Evolutionary conservation across 106 monocot species (phyloP).

Genomic region (Allium fistulosum): DNA sequence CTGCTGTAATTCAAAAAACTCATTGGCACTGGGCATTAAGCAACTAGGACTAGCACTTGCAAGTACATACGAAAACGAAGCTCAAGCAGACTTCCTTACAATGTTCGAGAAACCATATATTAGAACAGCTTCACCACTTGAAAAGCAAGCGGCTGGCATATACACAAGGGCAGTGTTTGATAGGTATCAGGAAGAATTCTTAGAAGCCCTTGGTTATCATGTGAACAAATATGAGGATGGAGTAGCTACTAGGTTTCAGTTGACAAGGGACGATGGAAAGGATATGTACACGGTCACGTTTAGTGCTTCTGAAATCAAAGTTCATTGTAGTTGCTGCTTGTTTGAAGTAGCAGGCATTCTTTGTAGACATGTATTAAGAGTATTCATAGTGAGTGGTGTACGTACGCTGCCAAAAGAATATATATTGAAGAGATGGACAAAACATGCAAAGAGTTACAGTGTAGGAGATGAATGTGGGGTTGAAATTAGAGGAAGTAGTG

Average conservation of each 20-base stretch:
- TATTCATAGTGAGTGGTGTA: slow-evolving; percentile 42
- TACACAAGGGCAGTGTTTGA: slow-evolving; percentile 57
- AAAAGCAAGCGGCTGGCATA: slow-evolving; percentile 57
- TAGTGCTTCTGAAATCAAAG: slow-evolving; percentile 32
- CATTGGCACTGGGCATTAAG: slow-evolving; percentile 33
- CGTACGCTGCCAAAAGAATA: slow-evolving; percentile 53
- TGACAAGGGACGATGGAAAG: slow-evolving; percentile 38
- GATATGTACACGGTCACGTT: slow-evolving; percentile 35
- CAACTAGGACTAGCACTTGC: slow-evolving; percentile 38
- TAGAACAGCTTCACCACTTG: slow-evolving; percentile 61
- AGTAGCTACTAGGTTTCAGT: slow-evolving; percentile 30
- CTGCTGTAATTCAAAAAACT: slow-evolving; percentile 34
- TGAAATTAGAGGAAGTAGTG: slow-evolving; percentile 33
- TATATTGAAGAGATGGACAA: slow-evolving; percentile 71
- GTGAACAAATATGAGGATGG: slow-evolving; percentile 51
- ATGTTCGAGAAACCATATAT: slow-evolving; percentile 47
- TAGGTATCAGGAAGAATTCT: slow-evolving; percentile 61
- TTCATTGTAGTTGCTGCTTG: slow-evolving; percentile 50
- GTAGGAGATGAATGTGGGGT: slow-evolving; percentile 40
- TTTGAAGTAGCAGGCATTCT: slow-evolving; percentile 66
- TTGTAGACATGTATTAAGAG: slow-evolving; percentile 56
- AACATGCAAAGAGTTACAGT: slow-evolving; percentile 43
- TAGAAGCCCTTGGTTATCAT: slow-evolving; percentile 55
- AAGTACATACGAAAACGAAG: slow-evolving; percentile 39
- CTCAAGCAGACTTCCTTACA: slow-evolving; percentile 45